Base-by-base conservation (phyloP, 257 asterid genomes). In the Fraxinus americana region DNA sequence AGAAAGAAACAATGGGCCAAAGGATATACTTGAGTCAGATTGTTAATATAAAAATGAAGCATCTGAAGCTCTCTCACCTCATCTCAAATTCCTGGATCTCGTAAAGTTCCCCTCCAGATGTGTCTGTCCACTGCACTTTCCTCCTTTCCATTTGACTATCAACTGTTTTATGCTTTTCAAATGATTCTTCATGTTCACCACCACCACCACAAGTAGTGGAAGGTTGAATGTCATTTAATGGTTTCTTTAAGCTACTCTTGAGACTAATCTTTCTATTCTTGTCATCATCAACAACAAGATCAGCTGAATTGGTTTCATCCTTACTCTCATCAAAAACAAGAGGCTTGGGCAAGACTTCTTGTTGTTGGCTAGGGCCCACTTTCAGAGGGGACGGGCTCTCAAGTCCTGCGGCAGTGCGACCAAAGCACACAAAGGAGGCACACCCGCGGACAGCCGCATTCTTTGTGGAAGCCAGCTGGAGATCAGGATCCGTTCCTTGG, bases 391-490 rank as follows among this genome's bases (percentile, higher is more conserved):
- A 87, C 30, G 90, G 84, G 86, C 85, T 87, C 86, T 92, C 97
- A 25, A 80, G 90, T 84, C 92, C 98, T 80, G 92, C 82, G 72
- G 92, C 84, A 71, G 95, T 71, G 78, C 91, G 85, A 76, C 99
- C 97, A 86, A 94, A 92, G 87, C 99, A 94, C 63, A 80, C 92
- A 77, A 92, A 89, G 82, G 97, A 87, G 78, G 92, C 88, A 84
- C 99, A 94, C 79, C 98, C 90, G 74, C 90, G 92, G 87, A 86
- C 92, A 81, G 83, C 83, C 32, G 82, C 82, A 59, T 87, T 83
- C 91, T 90, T 94, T 81, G 79, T 90, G 81, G 99, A 85, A 89
- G 94, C 99, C 98, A 94, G 97, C 90, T 91, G 98, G 89, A 88
- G 85, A 83, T 89, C 90, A 86, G 94, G 85, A 86, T 88, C 91